Base-by-base conservation (phyloP, 495 filamentous ascomycete genomes). In the Lasiosphaeriaceae sp. region DNA sequence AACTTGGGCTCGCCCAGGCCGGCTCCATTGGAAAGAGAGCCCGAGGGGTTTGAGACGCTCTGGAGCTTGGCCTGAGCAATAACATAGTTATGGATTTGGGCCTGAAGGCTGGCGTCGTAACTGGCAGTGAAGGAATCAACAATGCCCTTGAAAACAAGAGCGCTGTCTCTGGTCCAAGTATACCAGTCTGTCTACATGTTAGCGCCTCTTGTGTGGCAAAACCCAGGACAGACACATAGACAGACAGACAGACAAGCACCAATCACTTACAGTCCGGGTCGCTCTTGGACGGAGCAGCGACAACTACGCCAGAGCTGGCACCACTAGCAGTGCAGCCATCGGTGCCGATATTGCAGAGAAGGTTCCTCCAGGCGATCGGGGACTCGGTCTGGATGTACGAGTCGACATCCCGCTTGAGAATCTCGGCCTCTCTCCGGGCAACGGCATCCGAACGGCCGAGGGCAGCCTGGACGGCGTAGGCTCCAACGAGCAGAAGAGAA, bases 101-200 rank as follows among this genome's bases (percentile, higher is more conserved):
- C 68, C 52, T 83, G 77, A 3, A 87, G 73, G 19, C 52, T 43
- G 6, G 68, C 67, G 26, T 75, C 72, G 65, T 88, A 80, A 35
- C 76, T 81, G 47, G 79, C 66, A 60, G 73, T 72, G 64, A 87
- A 83, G 31, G 77, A 63, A 58, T 89, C 86, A 35, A 85, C 71
- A 29, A 90, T 57, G 11, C 69, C 68, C 60, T 86, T 87, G 66
- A 85, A 77, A 3, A 82, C 80, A 58, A 90, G 70, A 9, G 83
- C 79, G n/a, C 83, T 77, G 63, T 90, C 87, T 55, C 87, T 75
- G n/a, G 83, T 87, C 87, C 87, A 90, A 11, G 86, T 86, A 58
- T 81, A 90, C 62, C 69, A 83, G 64, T 81, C 77, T 83, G 50
- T 9, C n/a, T n/a, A 34, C 46, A 5, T 34, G 31, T 67, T 19